A percentile compares a stretch with the other conserved stretches of the same genome.
These are phyloP conservation scores for Botryococcus braunii DNA, from an alignment of 163 green algal species.

Conservation along the genomic window DNA sequence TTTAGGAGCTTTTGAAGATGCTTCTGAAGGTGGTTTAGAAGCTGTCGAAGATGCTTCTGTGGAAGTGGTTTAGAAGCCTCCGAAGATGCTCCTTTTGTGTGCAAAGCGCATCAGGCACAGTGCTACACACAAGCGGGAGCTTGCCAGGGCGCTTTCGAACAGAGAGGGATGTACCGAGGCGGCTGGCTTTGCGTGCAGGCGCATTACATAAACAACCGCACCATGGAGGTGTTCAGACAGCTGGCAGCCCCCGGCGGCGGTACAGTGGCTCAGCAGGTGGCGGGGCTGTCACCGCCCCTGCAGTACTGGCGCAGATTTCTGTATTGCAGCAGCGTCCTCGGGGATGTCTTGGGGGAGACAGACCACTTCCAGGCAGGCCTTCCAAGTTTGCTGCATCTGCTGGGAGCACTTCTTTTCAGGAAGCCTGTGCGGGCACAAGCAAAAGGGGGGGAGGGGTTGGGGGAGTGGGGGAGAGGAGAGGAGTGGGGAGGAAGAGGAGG, in stretches of 20 bases:
- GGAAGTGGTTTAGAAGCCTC: neutral
- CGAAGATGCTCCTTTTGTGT: neutral
- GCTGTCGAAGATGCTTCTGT: neutral
- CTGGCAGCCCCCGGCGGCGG: slow-evolving; percentile 9
- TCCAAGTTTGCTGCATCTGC: neutral
- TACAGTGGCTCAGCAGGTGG: slow-evolving; percentile 34
- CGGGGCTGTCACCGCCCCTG: slow-evolving; percentile 45
- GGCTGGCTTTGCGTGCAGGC: slow-evolving; percentile 33
- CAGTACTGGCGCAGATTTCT: slow-evolving; percentile 77
- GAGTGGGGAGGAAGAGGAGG: too few species aligned
- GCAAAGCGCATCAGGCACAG: neutral
- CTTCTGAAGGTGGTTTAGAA: neutral
- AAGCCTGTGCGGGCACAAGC: too few species aligned
- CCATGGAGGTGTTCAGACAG: slow-evolving; percentile 69
- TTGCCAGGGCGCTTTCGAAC: neutral
- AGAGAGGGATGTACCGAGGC: neutral
- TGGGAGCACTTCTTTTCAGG: too few species aligned
- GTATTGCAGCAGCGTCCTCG: slow-evolving; percentile 50
- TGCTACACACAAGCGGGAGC: neutral
- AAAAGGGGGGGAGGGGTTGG: too few species aligned
- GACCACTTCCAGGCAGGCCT: slow-evolving; percentile 72
- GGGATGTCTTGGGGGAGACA: slow-evolving; percentile 54
- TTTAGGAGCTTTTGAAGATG: neutral
- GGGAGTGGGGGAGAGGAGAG: too few species aligned
- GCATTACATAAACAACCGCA: slow-evolving; percentile 85